phyloP scores from a whole-genome alignment of 495 filamentous ascomycete species.

The Glonium stellatum region DNA sequence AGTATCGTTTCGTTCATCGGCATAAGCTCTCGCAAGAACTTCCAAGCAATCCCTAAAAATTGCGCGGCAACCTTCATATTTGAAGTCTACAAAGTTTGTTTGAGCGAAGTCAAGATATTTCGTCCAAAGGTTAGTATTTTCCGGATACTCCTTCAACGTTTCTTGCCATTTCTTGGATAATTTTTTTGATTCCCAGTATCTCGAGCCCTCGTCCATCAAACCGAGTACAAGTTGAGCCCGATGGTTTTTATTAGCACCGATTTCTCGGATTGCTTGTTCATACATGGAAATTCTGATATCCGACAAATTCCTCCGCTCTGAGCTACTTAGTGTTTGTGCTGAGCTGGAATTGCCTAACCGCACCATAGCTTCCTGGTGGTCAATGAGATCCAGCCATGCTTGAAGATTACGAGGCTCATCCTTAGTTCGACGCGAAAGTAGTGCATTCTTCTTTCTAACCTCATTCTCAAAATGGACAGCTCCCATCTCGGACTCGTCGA shows the following conservation, averaged over 20 bases:
- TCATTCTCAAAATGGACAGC: conserved; percentile 34
- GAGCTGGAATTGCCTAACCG: conserved; percentile 34
- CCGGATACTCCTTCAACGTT: conserved; percentile 49
- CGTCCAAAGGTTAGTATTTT: conserved; percentile 60
- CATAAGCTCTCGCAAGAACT: conserved; percentile 35
- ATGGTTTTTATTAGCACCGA: conserved; percentile 34
- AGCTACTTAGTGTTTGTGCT: conserved; percentile 41
- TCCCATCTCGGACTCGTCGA: conserved; percentile 29
- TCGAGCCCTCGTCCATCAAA: conserved; percentile 62
- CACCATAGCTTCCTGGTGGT: conserved; percentile 64
- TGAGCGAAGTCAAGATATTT: conserved; percentile 71
- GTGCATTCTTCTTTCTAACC: conserved; percentile 46
- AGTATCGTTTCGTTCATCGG: not conserved
- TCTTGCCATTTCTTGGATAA: conserved; percentile 59
- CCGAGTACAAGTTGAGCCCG: conserved; percentile 56
- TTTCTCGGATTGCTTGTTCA: conserved; percentile 62
- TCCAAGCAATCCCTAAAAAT: conserved; percentile 52
- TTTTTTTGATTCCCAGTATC: conserved; percentile 62
- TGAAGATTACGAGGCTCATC: conserved; percentile 57
- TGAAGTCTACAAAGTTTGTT: conserved; percentile 58
- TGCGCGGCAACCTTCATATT: conserved; percentile 55
- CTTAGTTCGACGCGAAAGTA: conserved; percentile 54
- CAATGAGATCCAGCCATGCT: conserved; percentile 69
- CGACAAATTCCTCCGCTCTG: conserved; percentile 60
- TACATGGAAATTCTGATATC: conserved; percentile 78